Evolutionary conservation across 2,329 filamentous ascomycete genomes (phyloP), one percentile per base, ranked within the genome.

Genomic region (Apiospora hydei): DNA sequence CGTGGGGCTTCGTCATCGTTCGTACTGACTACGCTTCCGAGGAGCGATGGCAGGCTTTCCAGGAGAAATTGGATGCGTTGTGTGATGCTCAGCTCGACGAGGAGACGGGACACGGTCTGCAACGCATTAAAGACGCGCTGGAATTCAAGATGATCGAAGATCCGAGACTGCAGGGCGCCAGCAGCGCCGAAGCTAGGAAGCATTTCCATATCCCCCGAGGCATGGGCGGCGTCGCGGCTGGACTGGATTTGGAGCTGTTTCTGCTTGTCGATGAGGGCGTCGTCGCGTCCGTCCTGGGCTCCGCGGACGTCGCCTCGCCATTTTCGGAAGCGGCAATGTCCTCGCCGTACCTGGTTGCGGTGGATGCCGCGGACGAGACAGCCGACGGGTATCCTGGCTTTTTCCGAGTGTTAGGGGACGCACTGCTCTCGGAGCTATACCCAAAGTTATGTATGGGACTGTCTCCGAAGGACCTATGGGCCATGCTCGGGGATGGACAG

Each of bases 61-160:
- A 38, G 7, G 53, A 61, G 53, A 61, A 10, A 34, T 6, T 61
- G 34, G n/a, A 61, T 14, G 16, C 53, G 24, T 24, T 61, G 34
- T 34, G 53, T 26, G 24, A 26, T 13, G 18, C 53, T 18, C 53
- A 61, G 53, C 53, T 61, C 24, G 53, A 61, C 24, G 6, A 61
- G 24, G 53, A 61, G 24, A 34, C 53, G 34, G 53, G 53, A 4
- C 24, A 3, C 11, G 53, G 18, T 14, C 53, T 61, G 24, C 53
- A 61, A 24, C 24, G 53, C 13, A 24, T 61, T 18, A 61, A 61
- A 26, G 53, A 61, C 24, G 18, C 53, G 53, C 34, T 61, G 24
- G 34, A 61, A 30, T 61, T 61, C 53, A 61, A 61, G 53, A 34
- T 61, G 24, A 61, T 61, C 24, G 53, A 61, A 38, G 53, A 61